Evolutionary conservation across 2,329 filamentous ascomycete species (phyloP), one percentile per base, ranked within the genome.

Genomic region (Ramularia collo-cygni): DNA sequence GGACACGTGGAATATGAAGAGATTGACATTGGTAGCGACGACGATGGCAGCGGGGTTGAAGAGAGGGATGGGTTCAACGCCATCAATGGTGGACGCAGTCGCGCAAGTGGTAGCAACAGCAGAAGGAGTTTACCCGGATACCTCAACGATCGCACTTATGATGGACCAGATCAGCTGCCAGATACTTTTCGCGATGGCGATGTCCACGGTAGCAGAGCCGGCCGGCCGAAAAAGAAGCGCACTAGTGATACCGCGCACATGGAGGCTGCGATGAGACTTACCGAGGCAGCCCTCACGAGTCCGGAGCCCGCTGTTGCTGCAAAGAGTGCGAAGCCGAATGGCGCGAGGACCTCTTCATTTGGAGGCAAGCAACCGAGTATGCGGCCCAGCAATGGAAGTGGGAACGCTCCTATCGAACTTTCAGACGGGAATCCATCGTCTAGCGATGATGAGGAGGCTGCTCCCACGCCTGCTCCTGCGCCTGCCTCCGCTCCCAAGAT

Each of bases 1-100:
- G 39, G 26, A 53, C 56, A 44, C 38, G 16, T n/a, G 12, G 48
- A 63, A 14, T 71, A 65, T 37, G 69, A 71, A 50, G 68, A 71
- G 38, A 60, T 71, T 14, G 64, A 64, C 9, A 57, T 71, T 24
- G 68, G 65, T 18, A 67, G 65, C 2, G 67, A 70, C 16, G 63
- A 66, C 3, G 68, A 70, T 12, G 55, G 59, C 4, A 24, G 21
- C 10, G 21, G 10, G 21, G 55, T 50, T 2, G 53, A 55, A 8
- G 16, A 35, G 4, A 29, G 30, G 10, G 35, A 14, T 9, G 35
- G 12, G 3, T 27, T 28, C 4, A 35, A 47, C 4, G 32, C 31
- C 13, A 43, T 48, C 3, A 47, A 46, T 30, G 46, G 46, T 29
- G 40, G 43, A 15, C 31, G 35, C 15, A 21, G 36, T 10, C 40